Evolutionary conservation across 208 protist genomes (phyloP).

Genomic region (Leptomonas pyrrhocoris): DNA sequence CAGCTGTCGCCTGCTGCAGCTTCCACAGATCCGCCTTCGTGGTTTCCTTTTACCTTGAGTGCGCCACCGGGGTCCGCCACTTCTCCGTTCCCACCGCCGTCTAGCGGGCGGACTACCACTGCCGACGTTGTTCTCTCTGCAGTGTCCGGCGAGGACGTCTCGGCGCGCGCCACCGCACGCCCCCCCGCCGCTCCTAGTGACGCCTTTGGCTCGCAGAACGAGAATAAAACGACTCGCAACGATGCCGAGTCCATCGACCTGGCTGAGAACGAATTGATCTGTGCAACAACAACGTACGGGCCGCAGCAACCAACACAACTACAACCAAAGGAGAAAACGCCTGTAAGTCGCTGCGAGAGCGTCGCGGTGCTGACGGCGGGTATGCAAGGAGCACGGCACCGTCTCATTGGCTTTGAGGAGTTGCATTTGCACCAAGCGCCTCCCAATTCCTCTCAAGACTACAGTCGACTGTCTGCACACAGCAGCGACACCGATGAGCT

Average conservation of each 20-base stretch:
- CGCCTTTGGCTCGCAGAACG: not conserved
- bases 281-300: not conserved
- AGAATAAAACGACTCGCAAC: not conserved
- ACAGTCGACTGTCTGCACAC: too few relatives aligned
- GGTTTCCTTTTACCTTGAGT: not conserved
- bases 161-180: conserved; percentile 17
- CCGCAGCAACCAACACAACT: not conserved
- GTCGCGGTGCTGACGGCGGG: conserved; percentile 17
- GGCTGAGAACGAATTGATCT: not conserved
- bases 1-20: not conserved
- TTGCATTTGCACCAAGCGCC: not conserved
- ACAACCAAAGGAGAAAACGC: not conserved
- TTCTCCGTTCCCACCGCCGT: not conserved
- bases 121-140: not conserved
- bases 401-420: not conserved
- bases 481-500: too few relatives aligned
- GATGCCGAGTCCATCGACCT: not conserved
- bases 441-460: too few relatives aligned
- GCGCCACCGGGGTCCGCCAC: not conserved
- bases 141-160: conserved; percentile 12
- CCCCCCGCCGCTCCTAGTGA: conserved; percentile 4
- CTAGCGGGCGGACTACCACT: not conserved
- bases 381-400: not conserved
- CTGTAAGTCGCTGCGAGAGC: conserved; percentile 7
- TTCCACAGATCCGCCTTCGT: not conserved